Base-by-base conservation (phyloP, 495 filamentous ascomycete genomes). In the Evernia prunastri region DNA sequence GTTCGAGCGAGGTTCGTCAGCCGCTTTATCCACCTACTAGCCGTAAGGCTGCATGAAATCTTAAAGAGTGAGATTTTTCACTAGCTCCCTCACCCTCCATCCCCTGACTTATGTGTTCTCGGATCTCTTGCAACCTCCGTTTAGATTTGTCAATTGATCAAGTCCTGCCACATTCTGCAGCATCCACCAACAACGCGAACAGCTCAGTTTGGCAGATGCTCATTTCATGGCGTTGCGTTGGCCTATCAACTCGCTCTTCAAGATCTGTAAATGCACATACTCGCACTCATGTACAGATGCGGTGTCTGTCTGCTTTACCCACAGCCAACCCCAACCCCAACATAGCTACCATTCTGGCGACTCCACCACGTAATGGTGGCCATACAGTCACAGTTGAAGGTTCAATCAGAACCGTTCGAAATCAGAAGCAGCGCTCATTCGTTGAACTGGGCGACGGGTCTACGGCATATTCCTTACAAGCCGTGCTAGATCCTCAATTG, bases 361-460 rank as follows among this genome's bases (percentile, higher is more conserved):
- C 51, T 47, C 45, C 33, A 31, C 62, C 65, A 27, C 18, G 58
- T 23, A 57, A 63, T 58, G 73, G 72, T 25, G 2, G 35, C 43
- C 66, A 65, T 37, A 65, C 59, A 29, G 70, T 89, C 57, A 84
- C 77, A 53, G 78, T 96, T 64, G 81, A 89, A 70, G 94, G 93
- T 40, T 92, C 87, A 74, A 79, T 97, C 65, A 85, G 90, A 56
- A 90, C 90, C 20, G 85, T 97, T 62, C 84, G 95, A 62, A 88
- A 89, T 69, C 92, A 95, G 77, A 96, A 96, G 76, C 80, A 80
- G 51, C 78, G 85, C 65, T 85, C 86, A 18, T 98, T 98, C 77
- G 89, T 91, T 20, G 82, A 90, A 59, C 79, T 98, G 59, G 86
- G 88, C 7, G 94, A 98, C 80, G 94, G 94, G 40, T 96, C 95